phyloP scores from a whole-genome alignment of 2,329 filamentous ascomycete species.

The Mariannaea elegans region DNA sequence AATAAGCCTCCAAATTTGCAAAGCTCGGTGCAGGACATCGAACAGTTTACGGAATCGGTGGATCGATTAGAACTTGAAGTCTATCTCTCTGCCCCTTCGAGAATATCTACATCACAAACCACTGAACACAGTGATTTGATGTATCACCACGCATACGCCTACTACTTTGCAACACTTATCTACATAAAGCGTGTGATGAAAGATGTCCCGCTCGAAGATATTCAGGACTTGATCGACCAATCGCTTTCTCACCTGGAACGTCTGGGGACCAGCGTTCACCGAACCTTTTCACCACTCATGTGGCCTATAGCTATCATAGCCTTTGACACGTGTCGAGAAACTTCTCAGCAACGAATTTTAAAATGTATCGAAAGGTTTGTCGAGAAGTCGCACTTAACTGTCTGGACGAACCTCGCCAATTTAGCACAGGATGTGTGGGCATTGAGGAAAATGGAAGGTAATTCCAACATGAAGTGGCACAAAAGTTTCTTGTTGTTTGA shows the following conservation, averaged over 20 bases:
- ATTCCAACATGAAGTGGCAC: slow-evolving; percentile 33
- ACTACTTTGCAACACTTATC: slow-evolving; percentile 35
- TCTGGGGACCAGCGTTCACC: slow-evolving; percentile 14
- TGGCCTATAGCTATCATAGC: slow-evolving; percentile 36
- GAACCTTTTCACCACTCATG: slow-evolving; percentile 34
- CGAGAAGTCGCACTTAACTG: slow-evolving; percentile 26
- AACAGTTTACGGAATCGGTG: neutral
- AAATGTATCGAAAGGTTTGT: slow-evolving; percentile 19
- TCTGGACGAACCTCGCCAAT: slow-evolving; percentile 29
- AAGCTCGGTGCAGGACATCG: neutral
- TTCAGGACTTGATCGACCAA: slow-evolving; percentile 35
- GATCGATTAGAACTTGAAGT: slow-evolving; percentile 35
- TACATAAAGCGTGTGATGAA: slow-evolving; percentile 37
- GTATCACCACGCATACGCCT: slow-evolving; percentile 35
- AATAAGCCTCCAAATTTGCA: neutral
- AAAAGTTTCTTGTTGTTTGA: slow-evolving; percentile 3
- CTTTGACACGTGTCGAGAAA: slow-evolving; percentile 24
- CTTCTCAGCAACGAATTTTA: slow-evolving; percentile 30
- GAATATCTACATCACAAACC: slow-evolving; percentile 2
- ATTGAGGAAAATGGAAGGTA: slow-evolving; percentile 21
- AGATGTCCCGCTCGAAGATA: slow-evolving; percentile 25
- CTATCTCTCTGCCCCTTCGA: slow-evolving; percentile 29
- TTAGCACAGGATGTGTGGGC: slow-evolving; percentile 33
- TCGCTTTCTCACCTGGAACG: slow-evolving; percentile 32
- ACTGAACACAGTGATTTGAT: slow-evolving; percentile 29